Base-by-base conservation (phyloP, 202 grass and related monocot species). In the Brachypodium distachyon region DNA sequence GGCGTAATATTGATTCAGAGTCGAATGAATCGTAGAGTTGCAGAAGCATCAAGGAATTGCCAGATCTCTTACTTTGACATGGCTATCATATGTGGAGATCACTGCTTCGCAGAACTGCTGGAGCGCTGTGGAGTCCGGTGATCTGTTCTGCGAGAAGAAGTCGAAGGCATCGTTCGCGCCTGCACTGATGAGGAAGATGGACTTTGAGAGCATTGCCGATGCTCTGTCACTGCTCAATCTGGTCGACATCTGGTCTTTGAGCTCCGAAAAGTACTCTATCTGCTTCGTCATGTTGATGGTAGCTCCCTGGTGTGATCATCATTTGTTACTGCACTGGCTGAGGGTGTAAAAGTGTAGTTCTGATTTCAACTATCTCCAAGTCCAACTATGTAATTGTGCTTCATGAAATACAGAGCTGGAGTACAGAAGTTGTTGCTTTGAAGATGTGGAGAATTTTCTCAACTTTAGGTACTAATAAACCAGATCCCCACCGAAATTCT, bases 271-370 rank as follows among this genome's bases (percentile, higher is more conserved):
- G 75, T 90, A 78, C 28, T 70, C 67, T 19, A 92, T 76, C 67
- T 97, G 91, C 67, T 94, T 76, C 19, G 67, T 88, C 74, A 89
- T 86, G 39, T 77, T 90, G 38, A 91, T 81, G 21, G 83, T 84
- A 63, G 44, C 26, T 61, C 91, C 91, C 88, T 94, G 79, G 19
- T 71, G 7, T 46, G 61, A 16, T 67, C 10, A 10, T 51, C 55
- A 77, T 58, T 71, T 27, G 65, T 9, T 59, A 25, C 42, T 77
- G 8, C 1, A 52, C 42, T 39, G 51, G 46, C 23, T 72, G 51
- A 29, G 59, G 29, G 58, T 78, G 42, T 21, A 32, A 22, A n/a
- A 73, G 14, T 72, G 57, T 55, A 64, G 36, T 73, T n/a, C 12
- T 46, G 12, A 19, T 66, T 56, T 8, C 23, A 57, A 39, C n/a